Evolutionary conservation across 768 basidiomycete genomes (phyloP).

Genomic region (Terana coerulea): DNA sequence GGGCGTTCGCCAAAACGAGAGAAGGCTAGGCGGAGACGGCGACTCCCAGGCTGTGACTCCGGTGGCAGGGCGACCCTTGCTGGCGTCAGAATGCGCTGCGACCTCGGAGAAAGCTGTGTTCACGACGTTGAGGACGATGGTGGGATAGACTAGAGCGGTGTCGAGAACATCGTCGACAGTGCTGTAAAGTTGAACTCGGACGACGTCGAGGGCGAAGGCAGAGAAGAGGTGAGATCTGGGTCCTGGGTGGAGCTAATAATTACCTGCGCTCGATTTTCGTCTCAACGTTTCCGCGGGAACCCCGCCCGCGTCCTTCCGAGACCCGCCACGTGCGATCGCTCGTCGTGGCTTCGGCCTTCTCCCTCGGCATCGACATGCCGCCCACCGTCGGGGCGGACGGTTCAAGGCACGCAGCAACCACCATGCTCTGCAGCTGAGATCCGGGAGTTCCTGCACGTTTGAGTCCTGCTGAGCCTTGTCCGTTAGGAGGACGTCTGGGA

Average conservation of each 20-base stretch:
- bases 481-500: too few species aligned
- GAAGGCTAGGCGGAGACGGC: constrained; percentile 12
- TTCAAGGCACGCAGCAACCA: too few species aligned
- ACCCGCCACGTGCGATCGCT: background rate
- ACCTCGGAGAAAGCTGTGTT: constrained; percentile 6
- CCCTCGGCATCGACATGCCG: too few species aligned
- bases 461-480: too few species aligned
- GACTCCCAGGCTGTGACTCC: constrained; percentile 13
- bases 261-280: constrained; percentile 1
- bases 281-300: constrained; percentile 2
- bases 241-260: background rate
- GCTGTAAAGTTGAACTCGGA: too few species aligned
- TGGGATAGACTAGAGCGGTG: background rate
- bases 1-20: constrained; percentile 10
- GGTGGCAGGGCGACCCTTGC: constrained; percentile 5
- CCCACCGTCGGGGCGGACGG: too few species aligned
- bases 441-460: too few species aligned
- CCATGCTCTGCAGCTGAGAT: too few species aligned
- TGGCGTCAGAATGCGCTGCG: constrained; percentile 11
- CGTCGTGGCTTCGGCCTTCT: constrained; percentile 3
- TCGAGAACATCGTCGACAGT: constrained; percentile 8
- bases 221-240: background rate
- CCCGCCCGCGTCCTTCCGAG: constrained; percentile 9
- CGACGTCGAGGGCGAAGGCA: background rate
- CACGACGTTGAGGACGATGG: background rate